Base-by-base conservation (phyloP, 2,329 filamentous ascomycete species). In the Alternaria panax region DNA sequence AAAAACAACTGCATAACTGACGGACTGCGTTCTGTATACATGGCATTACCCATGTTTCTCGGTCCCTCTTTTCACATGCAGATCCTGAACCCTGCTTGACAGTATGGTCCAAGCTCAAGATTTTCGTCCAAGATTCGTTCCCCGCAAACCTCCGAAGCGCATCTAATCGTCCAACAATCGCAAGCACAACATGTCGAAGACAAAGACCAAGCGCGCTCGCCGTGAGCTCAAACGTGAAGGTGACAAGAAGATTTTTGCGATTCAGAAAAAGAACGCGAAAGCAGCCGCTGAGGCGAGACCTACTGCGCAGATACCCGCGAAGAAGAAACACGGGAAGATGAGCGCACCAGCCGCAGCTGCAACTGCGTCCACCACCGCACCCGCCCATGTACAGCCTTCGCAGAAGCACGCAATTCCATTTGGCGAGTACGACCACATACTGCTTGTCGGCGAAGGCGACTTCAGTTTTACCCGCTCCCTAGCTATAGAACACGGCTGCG, bases 391-490 rank as follows among this genome's bases (percentile, higher is more conserved):
- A 12, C 51, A 47, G 22, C 32, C 57, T 25, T 46, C 52, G 4
- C 40, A 56, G 25, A 59, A 59, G 24, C 57, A 45, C 32, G 27
- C 47, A 47, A 88, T 93, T 22, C 91, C 91, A 16, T 93, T 94
- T 77, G 77, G 83, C 24, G 80, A 85, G 38, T 79, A 85, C 68
- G 87, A 93, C 66, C 81, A 85, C 68, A 92, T 94, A 63, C 86
- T 95, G 7, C 85, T 94, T 3, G 80, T 94, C 51, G 92, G 92
- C 70, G 92, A 95, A 74, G 92, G 82, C 65, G 92, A 96, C 78
- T 87, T 95, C 72, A 92, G 90, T 75, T 94, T 93, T 75, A 86
- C 91, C 12, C 84, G 85, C 27, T 88, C 87, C 2, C 83, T 94
- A 2, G 82, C 90, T 52, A 78, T 83, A 53, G 83, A 90, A 70